These are phyloP conservation scores for Phtheirospermum japonicum DNA, from an alignment of 257 asterid species.

Conservation along the genomic window DNA sequence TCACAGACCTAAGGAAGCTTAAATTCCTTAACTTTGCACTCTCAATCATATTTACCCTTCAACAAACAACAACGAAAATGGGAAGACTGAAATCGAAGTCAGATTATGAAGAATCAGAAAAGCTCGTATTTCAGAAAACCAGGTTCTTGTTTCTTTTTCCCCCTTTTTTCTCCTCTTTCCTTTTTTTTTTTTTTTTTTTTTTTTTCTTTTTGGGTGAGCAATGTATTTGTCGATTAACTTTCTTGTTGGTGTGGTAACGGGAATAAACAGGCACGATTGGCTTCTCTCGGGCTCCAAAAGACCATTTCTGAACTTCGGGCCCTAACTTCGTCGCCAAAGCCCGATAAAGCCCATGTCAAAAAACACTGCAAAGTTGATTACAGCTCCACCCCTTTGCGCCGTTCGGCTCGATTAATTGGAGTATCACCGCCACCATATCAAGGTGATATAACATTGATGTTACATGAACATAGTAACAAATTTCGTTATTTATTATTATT, in stretches of 20 bases:
- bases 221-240: not conserved
- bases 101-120: slow-evolving; percentile 60
- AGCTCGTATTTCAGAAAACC: slow-evolving; percentile 62
- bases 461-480: not conserved
- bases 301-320: slow-evolving; percentile 54
- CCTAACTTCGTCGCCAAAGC: slow-evolving; percentile 42
- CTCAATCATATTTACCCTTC: not conserved
- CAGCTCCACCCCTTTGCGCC: slow-evolving; percentile 55
- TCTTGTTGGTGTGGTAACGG: not conserved
- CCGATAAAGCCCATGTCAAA: slow-evolving; percentile 34
- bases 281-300: slow-evolving; percentile 56
- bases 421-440: slow-evolving; percentile 30
- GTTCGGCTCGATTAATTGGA: slow-evolving; percentile 56
- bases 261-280: slow-evolving; percentile 54
- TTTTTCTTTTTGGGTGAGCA: not conserved
- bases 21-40: not conserved
- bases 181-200: not conserved
- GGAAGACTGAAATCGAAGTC: slow-evolving; percentile 51
- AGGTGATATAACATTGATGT: slow-evolving; percentile 28
- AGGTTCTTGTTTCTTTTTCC: no score
- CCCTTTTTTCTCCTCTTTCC: not conserved
- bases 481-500: no score
- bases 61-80: slow-evolving; percentile 32
- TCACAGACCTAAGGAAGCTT: no score
- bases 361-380: slow-evolving; percentile 41